These are phyloP conservation scores for Nicotiana knightiana DNA, from an alignment of 257 asterid genomes.

Conservation along the genomic window DNA sequence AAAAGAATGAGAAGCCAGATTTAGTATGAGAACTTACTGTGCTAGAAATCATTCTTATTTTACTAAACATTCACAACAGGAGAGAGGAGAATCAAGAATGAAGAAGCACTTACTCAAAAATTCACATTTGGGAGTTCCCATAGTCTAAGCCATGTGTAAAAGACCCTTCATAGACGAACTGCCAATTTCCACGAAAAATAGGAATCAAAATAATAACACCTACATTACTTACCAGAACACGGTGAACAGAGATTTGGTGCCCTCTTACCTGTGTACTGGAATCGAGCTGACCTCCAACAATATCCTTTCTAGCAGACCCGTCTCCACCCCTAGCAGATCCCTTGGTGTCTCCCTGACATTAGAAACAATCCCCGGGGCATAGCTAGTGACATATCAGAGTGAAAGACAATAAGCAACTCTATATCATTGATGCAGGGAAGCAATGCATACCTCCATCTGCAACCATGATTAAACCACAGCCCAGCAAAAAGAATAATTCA, in stretches of 20 bases:
- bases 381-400: background rate
- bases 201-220: slow-evolving; percentile 10
- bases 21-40: background rate
- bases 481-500: slow-evolving; percentile 5
- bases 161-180: slow-evolving; percentile 56
- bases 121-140: slow-evolving; percentile 48
- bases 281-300: slow-evolving; percentile 34
- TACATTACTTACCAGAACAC: background rate
- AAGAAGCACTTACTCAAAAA: slow-evolving; percentile 33
- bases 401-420: background rate
- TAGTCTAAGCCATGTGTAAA: slow-evolving; percentile 43
- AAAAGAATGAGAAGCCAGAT: background rate
- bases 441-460: slow-evolving; percentile 55
- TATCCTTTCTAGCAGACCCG: slow-evolving; percentile 32
- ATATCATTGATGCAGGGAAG: slow-evolving; percentile 4
- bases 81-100: background rate
- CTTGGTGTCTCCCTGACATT: slow-evolving; percentile 53
- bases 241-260: background rate
- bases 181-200: slow-evolving; percentile 14
- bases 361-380: slow-evolving; percentile 14
- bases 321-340: slow-evolving; percentile 49
- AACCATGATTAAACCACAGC: slow-evolving; percentile 16
- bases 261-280: slow-evolving; percentile 38
- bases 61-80: background rate
- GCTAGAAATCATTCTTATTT: background rate